phyloP scores from a whole-genome alignment of 768 basidiomycete genomes.

The Podaxis sp. region DNA sequence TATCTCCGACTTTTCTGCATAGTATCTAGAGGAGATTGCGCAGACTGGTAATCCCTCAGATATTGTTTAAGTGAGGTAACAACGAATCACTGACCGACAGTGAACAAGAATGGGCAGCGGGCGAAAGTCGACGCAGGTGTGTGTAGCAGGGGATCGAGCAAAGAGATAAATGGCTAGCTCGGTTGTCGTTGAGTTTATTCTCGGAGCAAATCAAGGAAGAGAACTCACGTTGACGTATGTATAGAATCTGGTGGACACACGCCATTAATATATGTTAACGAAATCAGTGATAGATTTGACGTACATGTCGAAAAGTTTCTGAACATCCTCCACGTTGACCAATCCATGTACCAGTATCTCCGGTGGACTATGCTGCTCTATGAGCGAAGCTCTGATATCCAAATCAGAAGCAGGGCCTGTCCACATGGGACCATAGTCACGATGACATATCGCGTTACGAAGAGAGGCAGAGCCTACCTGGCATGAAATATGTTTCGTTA shows the following conservation, averaged over 20 bases:
- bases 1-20: constrained; percentile 74
- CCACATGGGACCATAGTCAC: constrained; percentile 2
- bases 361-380: constrained; percentile 75
- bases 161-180: constrained; percentile 57
- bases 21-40: constrained; percentile 81
- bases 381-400: constrained; percentile 61
- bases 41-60: constrained; percentile 50
- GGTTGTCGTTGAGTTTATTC: constrained; percentile 2
- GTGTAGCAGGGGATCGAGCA: constrained; percentile 79
- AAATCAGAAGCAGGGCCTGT: constrained; percentile 71
- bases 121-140: constrained; percentile 75
- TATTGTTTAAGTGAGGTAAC: background rate
- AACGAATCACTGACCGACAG: constrained; percentile 55
- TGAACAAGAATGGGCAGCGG: constrained; percentile 87
- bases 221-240: constrained; percentile 58
- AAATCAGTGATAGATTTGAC: constrained; percentile 22
- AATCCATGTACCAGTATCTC: constrained; percentile 80
- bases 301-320: constrained; percentile 80
- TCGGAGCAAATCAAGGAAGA: background rate
- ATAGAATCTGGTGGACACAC: constrained; percentile 50
- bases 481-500: constrained; percentile 75
- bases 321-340: constrained; percentile 73
- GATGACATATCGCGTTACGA: background rate
- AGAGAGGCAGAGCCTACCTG: constrained; percentile 39
- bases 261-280: background rate